Base-by-base conservation (phyloP, 2,329 filamentous ascomycete species). In the Penicillium sp. region DNA sequence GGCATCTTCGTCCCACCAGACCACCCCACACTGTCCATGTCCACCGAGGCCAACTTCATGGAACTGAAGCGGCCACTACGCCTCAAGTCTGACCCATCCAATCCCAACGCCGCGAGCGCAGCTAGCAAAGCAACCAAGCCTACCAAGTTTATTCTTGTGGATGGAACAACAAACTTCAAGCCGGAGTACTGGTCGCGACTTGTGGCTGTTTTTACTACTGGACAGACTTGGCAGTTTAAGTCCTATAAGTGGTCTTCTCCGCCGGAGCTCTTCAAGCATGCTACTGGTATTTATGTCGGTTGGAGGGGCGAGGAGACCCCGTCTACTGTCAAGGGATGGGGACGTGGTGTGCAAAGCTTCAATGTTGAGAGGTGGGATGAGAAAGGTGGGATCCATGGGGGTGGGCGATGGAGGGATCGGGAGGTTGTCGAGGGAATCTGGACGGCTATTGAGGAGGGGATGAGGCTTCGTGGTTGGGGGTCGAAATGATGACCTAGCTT, bases 161-260 rank as follows among this genome's bases (percentile, higher is more conserved):
- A 99, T 74, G 89, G 88, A 19, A 90, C 93, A 0, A 89, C 96
- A 71, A 90, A 95, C 74, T 99, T 99, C 84, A 96, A 96, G 74
- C 95, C 95, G 0, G 93, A 98, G 72, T 97, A 98, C 80, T 99
- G 95, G 95, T 88, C 88, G 68, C 88, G 93, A 51, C 90, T 99
- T 7, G 95, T 97, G 1, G 95, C 90, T 13, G 93, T 99, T 56
- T 98, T 99, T 78, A 99, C 95, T 0, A 99, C 95, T 0, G 95
- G 95, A 33, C 95, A 99, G 78, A 87, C 89, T 10, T 99, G 95
- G 95, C 95, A 99, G 77, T 99, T 99, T 79, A 96, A 97, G 78
- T 90, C 87, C 65, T 99, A 99, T 84, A 96, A 96, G 76, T 99
- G 95, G 91, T 88, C 88, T 65, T 88, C 89, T 55, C 90, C 95